Evolutionary conservation across 2,329 filamentous ascomycete species (phyloP), one percentile per base, ranked within the genome.

Genomic region (Colletotrichum incanum): DNA sequence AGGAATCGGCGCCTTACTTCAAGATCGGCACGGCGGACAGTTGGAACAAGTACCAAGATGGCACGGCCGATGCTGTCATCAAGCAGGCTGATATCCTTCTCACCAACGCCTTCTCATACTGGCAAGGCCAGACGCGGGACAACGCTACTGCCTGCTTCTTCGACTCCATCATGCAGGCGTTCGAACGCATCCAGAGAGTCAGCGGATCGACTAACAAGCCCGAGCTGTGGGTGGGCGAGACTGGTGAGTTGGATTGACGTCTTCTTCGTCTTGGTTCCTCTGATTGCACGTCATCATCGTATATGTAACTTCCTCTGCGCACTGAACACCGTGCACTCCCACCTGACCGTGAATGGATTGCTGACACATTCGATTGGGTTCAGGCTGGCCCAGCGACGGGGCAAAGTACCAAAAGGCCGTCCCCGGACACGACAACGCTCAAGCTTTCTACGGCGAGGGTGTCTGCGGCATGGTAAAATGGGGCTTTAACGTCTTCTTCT

Each of bases 11-110:
- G 78, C 85, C 87, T 75, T 80, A 79, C 34, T 84, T 90, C 76
- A 88, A 87, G 75, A 85, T 93, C 55, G 92, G 92, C 62, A 93
- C 90, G 14, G 92, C 92, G 9, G 92, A 94, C 82, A 90, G 87
- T 79, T 94, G 92, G 92, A 93, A 93, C 84, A 93, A 92, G 82
- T 91, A 86, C 77, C 86, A 88, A 58, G 91, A 93, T 78, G 91
- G 91, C 49, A 93, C 91, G 34, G 91, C 89, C 49, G 89, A 93
- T 79, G 84, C 88, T 18, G 83, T 93, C 74, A 88, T 93, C 77
- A 80, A 81, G 64, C 87, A 86, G 58, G 88, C 87, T 63, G 90
- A 92, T 63, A 89, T 93, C 70, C 82, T 86, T 68, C 50, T 94
- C 73, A 86, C 88, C 79, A 93, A 94, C 78, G 92, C 90, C 34